These are phyloP conservation scores for Boletus fagicola DNA, from an alignment of 768 basidiomycete genomes.

Conservation along the genomic window DNA sequence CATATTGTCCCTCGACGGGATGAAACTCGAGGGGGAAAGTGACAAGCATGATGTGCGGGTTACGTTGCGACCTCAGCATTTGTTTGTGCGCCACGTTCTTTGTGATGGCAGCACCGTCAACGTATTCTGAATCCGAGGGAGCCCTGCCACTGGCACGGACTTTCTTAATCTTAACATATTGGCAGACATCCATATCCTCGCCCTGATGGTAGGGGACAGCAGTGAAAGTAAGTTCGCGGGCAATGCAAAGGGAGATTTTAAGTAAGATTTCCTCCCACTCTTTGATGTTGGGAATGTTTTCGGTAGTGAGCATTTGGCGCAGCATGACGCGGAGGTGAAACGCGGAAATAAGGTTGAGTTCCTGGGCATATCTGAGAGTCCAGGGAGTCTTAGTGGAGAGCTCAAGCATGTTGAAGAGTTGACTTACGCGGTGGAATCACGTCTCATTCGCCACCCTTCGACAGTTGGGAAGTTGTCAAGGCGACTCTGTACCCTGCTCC, in stretches of 20 bases:
- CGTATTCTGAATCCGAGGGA: slow-evolving; percentile 92
- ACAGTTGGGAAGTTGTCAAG: slow-evolving; percentile 52
- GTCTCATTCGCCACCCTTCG: slow-evolving; percentile 83
- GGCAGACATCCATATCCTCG: slow-evolving; percentile 91
- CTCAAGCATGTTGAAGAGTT: slow-evolving; percentile 3
- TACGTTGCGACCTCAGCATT: slow-evolving; percentile 79
- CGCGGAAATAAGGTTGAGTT: slow-evolving; percentile 85
- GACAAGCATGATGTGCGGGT: slow-evolving; percentile 93
- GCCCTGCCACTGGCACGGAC: slow-evolving; percentile 93
- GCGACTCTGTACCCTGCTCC: slow-evolving; percentile 81
- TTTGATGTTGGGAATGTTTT: slow-evolving; percentile 73
- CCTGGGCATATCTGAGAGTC: slow-evolving; percentile 65
- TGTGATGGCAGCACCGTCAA: slow-evolving; percentile 94
- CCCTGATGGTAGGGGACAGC: slow-evolving; percentile 69
- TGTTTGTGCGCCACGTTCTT: slow-evolving; percentile 97
- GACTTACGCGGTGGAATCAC: slow-evolving; percentile 87
- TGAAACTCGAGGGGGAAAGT: slow-evolving; percentile 95
- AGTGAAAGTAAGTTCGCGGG: slow-evolving; percentile 81
- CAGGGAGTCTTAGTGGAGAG: slow-evolving; percentile 1
- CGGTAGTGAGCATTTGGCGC: slow-evolving; percentile 82
- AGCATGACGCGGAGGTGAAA: slow-evolving; percentile 88
- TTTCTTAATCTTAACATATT: slow-evolving; percentile 98
- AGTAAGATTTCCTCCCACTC: slow-evolving; percentile 90
- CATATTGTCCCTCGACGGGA: slow-evolving; percentile 87
- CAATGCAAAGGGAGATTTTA: slow-evolving; percentile 79